Evolutionary conservation across 352 stramenopile species (phyloP).

Genomic region (Nothophytophthora sp.): DNA sequence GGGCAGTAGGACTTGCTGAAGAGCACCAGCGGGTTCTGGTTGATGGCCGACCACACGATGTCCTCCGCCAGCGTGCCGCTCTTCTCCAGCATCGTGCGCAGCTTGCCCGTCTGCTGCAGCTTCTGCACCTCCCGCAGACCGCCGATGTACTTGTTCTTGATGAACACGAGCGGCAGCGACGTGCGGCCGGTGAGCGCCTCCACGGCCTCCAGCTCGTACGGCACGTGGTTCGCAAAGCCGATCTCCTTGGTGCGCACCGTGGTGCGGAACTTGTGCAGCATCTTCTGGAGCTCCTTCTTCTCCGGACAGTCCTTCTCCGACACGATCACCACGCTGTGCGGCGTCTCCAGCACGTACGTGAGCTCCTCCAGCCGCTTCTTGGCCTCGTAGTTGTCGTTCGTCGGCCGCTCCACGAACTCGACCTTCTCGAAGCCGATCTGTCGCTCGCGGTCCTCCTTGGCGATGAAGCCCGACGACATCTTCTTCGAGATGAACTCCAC

Average conservation of each 20-base stretch:
- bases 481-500: slow-evolving; percentile 76
- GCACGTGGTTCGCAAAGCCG: slow-evolving; percentile 50
- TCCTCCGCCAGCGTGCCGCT: slow-evolving; percentile 67
- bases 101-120: slow-evolving; percentile 76
- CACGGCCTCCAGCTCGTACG: slow-evolving; percentile 81
- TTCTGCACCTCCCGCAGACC: slow-evolving; percentile 93
- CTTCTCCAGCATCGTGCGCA: slow-evolving; percentile 88
- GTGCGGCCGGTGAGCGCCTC: slow-evolving; percentile 88
- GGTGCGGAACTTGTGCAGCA: slow-evolving; percentile 73
- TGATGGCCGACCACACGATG: slow-evolving; percentile 74
- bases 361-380: slow-evolving; percentile 72
- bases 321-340: slow-evolving; percentile 93
- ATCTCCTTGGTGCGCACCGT: slow-evolving; percentile 60
- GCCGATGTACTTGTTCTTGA: slow-evolving; percentile 93
- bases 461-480: slow-evolving; percentile 65
- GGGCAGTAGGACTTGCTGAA: slow-evolving; percentile 89
- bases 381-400: slow-evolving; percentile 59
- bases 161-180: slow-evolving; percentile 96
- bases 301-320: slow-evolving; percentile 94
- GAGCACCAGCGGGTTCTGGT: slow-evolving; percentile 69
- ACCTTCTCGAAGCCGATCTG: slow-evolving; percentile 77
- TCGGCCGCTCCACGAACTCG: slow-evolving; percentile 59
- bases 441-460: slow-evolving; percentile 63
- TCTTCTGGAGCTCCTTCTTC: slow-evolving; percentile 87
- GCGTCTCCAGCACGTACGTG: slow-evolving; percentile 66